These are phyloP conservation scores for Agapanthus africanus DNA, from an alignment of 106 monocot species.

Conservation along the genomic window DNA sequence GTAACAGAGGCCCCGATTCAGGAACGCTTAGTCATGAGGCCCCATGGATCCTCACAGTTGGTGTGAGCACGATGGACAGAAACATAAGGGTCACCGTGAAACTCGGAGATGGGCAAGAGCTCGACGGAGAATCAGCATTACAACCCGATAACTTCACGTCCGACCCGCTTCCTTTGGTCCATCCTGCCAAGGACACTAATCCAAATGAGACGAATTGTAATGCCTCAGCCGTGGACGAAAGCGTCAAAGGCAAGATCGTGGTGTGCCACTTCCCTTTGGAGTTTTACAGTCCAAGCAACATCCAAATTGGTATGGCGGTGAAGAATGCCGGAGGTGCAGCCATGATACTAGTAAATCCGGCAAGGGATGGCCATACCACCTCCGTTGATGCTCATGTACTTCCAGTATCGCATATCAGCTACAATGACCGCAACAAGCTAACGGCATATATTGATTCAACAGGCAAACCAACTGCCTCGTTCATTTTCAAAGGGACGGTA, in stretches of 20 bases:
- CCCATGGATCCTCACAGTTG: constrained; percentile 36
- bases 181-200: too few species aligned
- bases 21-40: constrained; percentile 24
- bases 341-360: constrained; percentile 22
- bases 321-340: constrained; percentile 19
- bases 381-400: constrained; percentile 13
- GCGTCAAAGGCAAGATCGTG: background rate
- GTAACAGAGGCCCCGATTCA: constrained; percentile 13
- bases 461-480: constrained; percentile 12
- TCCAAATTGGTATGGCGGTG: constrained; percentile 12
- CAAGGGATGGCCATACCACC: constrained; percentile 15
- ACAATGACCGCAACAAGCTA: constrained; percentile 12
- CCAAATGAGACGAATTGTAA: too few species aligned
- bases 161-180: constrained; percentile 18
- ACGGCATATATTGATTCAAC: constrained; percentile 6
- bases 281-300: background rate
- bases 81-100: constrained; percentile 11
- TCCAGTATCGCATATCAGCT: constrained; percentile 22
- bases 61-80: constrained; percentile 24
- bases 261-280: background rate
- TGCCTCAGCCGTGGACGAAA: too few species aligned
- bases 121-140: constrained; percentile 14
- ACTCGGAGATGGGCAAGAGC: constrained; percentile 24
- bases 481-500: constrained; percentile 32
- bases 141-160: background rate